These are phyloP conservation scores for Corylus avellana DNA, from an alignment of 306 rosid genomes.

Conservation along the genomic window DNA sequence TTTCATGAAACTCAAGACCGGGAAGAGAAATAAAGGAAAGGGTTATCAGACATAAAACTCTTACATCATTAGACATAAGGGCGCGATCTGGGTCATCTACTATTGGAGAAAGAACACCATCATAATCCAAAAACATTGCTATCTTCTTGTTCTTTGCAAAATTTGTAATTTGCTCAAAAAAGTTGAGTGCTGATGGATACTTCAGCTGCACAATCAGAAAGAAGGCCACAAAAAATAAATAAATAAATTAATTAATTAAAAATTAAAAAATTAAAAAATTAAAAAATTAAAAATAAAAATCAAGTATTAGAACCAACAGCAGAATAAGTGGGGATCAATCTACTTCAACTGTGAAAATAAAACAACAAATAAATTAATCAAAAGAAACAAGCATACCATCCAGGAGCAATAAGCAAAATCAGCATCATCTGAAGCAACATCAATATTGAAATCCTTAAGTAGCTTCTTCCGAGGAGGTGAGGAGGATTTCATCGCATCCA, in stretches of 20 bases:
- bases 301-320: neutral
- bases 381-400: constrained; percentile 51
- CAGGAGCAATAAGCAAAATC: constrained; percentile 59
- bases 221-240: neutral
- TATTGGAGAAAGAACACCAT: constrained; percentile 94
- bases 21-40: constrained; percentile 4
- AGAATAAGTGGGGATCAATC: neutral
- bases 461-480: constrained; percentile 86
- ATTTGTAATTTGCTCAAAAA: constrained; percentile 53
- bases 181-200: constrained; percentile 80
- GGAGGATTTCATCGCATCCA: constrained; percentile 94
- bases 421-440: constrained; percentile 56
- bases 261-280: too few relatives aligned
- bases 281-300: neutral
- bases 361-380: neutral
- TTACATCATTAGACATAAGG: constrained; percentile 69
- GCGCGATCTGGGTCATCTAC: constrained; percentile 92
- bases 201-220: constrained; percentile 46
- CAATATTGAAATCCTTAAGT: constrained; percentile 45
- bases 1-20: neutral
- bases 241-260: too few relatives aligned
- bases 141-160: constrained; percentile 65
- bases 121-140: constrained; percentile 86
- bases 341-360: neutral
- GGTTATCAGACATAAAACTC: constrained; percentile 13